Evolutionary conservation across 208 protist species (phyloP), one percentile per base, ranked within the genome.

Genomic region (Trypanosoma grayi): DNA sequence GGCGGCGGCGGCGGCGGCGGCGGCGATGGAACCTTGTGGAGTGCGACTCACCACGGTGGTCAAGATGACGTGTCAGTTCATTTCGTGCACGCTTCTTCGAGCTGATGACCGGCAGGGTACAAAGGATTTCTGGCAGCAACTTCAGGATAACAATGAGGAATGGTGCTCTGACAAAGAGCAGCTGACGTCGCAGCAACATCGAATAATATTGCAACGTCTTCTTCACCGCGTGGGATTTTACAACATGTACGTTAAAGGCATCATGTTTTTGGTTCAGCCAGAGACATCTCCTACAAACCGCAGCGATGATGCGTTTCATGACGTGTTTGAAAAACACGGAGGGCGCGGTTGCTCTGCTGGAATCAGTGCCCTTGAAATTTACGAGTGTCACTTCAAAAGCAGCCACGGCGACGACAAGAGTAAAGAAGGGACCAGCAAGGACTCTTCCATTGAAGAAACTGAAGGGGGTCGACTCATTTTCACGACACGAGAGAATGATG

Each of bases 301-400:
- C 36, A 51, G 30, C n/a, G 66, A 72, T 14, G 66, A 72, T 47
- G 66, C 66, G 51, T 65, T 72, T 59, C 51, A 72, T 47, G 66
- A 65, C 47, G 58, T 72, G 41, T 72, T 72, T 65, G 39, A 60
- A 48, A 72, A 65, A 33, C 25, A 72, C 33, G 34, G 56, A 28
- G 66, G 57, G 20, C 56, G 66, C 37, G 46, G 66, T 10, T 64
- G 56, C 18, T 72, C 66, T 34, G 43, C 39, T 39, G 66, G 66
- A 13, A 72, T 72, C 34, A 45, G 55, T 34, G 34, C 51, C 30
- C 28, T 72, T 46, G 58, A 72, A 33, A 40, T 65, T 16, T 72
- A 72, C 51, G 66, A 72, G 43, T 11, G 31, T 8, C 40, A 52
- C n/a, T 30, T 48, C 14, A n/a, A 39, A 2, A 55, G 27, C 0